Evolutionary conservation across 768 basidiomycete species (phyloP).

Genomic region (Macrocybe gigantea): DNA sequence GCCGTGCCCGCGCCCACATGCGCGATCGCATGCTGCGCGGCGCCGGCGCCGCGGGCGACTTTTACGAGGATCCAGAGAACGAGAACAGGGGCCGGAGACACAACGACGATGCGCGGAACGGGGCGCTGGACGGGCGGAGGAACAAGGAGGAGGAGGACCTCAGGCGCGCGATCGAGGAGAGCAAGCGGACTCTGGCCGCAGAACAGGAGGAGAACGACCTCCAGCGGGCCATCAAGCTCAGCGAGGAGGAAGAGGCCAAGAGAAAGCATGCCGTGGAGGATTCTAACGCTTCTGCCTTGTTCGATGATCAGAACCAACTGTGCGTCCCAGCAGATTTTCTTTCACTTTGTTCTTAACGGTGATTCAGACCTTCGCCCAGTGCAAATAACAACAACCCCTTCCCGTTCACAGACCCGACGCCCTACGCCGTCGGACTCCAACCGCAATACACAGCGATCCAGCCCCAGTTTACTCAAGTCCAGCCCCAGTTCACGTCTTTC

Average conservation of each 20-base stretch:
- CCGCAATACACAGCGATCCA: constrained; percentile 52
- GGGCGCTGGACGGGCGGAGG: constrained; percentile 21
- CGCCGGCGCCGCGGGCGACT: constrained; percentile 30
- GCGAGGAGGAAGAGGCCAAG: constrained; percentile 85
- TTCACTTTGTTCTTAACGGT: constrained; percentile 13
- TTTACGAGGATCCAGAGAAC: constrained; percentile 30
- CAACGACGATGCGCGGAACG: constrained; percentile 5
- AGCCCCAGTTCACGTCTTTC: constrained; percentile 87
- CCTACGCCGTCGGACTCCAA: constrained; percentile 51
- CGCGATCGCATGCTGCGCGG: constrained; percentile 88
- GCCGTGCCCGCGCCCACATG: constrained; percentile 83
- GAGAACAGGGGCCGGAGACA: constrained; percentile 38
- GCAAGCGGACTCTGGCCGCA: constrained; percentile 65
- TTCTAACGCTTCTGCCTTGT: constrained; percentile 67
- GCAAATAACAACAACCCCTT: constrained; percentile 47
- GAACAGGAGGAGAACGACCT: constrained; percentile 90
- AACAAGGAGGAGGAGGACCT: constrained; percentile 80
- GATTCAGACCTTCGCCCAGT: constrained; percentile 19
- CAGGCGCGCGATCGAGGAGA: constrained; percentile 82
- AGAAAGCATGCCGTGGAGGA: constrained; percentile 67
- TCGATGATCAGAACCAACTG: constrained; percentile 84
- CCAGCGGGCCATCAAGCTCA: constrained; percentile 73
- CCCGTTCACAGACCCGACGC: constrained; percentile 56
- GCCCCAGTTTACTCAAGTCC: constrained; percentile 70
- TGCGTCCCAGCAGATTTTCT: constrained; percentile 29